Percentiles rank a stretch among this genome's conserved stretches.
Evolutionary conservation across 2,329 filamentous ascomycete genomes (phyloP).

Genomic region (Sporothrix euskadiensis): DNA sequence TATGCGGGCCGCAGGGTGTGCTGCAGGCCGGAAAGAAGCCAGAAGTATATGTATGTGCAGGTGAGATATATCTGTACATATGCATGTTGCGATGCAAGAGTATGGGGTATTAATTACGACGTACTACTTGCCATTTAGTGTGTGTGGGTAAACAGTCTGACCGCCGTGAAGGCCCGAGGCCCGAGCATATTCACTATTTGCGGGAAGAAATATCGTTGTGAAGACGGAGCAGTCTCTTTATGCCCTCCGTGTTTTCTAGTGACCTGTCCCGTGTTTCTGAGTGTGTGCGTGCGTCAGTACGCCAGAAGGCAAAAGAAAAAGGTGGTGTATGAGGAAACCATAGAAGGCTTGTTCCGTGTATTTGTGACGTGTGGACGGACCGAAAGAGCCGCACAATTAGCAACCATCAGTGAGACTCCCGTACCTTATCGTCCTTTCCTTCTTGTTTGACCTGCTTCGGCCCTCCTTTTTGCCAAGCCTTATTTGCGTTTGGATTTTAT

Average conservation of each 20-base stretch:
- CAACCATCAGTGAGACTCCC: not conserved
- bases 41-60: not conserved
- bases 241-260: not conserved
- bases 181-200: not conserved
- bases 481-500: not conserved
- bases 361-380: slow-evolving; percentile 18
- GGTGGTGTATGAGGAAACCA: not conserved
- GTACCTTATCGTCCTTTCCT: not conserved
- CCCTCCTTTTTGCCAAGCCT: not conserved
- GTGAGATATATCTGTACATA: not conserved
- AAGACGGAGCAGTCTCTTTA: not conserved
- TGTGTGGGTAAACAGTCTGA: not conserved
- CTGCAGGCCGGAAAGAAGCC: too few species aligned
- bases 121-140: not conserved
- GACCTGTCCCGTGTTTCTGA: not conserved
- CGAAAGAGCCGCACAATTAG: slow-evolving; percentile 17
- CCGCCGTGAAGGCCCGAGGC: slow-evolving; percentile 6
- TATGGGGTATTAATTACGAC: not conserved
- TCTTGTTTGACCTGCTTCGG: not conserved
- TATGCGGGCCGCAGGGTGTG: slow-evolving; percentile 18
- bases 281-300: not conserved
- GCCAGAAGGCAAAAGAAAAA: not conserved
- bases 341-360: not conserved
- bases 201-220: not conserved
- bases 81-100: not conserved